These are phyloP conservation scores for Cadophora gregata DNA, from an alignment of 2,329 filamentous ascomycete genomes.

Conservation along the genomic window DNA sequence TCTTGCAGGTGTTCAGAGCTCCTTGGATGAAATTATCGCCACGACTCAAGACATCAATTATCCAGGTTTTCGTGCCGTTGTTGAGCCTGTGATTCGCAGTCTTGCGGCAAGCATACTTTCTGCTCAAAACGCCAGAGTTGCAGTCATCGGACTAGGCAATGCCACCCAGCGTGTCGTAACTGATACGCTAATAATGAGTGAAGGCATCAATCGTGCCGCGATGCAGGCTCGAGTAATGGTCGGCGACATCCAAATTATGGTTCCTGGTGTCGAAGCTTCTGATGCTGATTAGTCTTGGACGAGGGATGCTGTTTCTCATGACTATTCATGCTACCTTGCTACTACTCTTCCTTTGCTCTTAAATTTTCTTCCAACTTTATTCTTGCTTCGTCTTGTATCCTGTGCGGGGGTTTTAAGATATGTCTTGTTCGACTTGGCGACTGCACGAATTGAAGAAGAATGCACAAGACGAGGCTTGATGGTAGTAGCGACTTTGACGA, in stretches of 20 bases:
- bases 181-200: conserved; percentile 1
- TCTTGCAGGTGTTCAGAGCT: conserved; percentile 2
- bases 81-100: conserved; percentile 4
- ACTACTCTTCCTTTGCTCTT: background rate
- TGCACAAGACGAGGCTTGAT: background rate
- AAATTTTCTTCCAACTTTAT: background rate
- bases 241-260: background rate
- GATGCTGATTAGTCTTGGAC: background rate
- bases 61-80: background rate
- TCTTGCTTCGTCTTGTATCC: background rate
- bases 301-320: background rate
- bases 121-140: conserved; percentile 9
- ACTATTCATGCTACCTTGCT: background rate
- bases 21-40: background rate
- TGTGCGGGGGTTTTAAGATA: background rate
- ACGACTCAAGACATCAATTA: background rate
- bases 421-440: background rate
- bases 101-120: background rate
- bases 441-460: background rate
- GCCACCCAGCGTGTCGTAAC: background rate
- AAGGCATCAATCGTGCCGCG: background rate
- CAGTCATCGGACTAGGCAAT: background rate
- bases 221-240: background rate
- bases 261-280: background rate
- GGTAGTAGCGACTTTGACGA: background rate